phyloP scores from a whole-genome alignment of 169 alveolate species.

The Besnoitia besnoiti region DNA sequence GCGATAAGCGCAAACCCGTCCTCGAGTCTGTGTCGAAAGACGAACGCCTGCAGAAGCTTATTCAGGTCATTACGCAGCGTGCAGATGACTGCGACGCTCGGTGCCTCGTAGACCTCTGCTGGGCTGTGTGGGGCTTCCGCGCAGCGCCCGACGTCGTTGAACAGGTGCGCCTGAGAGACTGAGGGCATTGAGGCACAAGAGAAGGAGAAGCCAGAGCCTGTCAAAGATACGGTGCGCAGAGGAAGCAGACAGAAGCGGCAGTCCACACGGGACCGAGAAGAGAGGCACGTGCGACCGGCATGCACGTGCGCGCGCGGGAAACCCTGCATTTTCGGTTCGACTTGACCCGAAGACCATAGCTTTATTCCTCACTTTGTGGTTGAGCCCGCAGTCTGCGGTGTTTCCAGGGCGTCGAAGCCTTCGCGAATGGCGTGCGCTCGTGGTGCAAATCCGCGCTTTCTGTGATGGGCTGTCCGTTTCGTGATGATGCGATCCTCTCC shows the following conservation, averaged over 20 bases:
- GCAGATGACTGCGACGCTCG: conserved; percentile 39
- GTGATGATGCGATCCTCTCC: too few species aligned
- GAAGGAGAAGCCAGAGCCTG: not conserved
- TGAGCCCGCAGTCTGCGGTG: not conserved
- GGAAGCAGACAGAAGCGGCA: too few species aligned
- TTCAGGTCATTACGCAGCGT: not conserved
- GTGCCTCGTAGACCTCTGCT: not conserved
- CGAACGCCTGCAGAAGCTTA: conserved; percentile 21
- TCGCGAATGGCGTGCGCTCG: not conserved
- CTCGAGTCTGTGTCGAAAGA: not conserved
- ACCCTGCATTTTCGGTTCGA: not conserved
- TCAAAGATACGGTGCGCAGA: not conserved
- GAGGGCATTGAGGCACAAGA: not conserved
- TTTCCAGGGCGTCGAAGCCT: not conserved
- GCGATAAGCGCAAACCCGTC: not conserved
- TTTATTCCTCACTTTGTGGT: not conserved
- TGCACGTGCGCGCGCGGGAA: not conserved
- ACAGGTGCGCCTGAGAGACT: not conserved
- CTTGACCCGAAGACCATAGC: not conserved
- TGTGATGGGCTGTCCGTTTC: not conserved
- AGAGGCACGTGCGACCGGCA: not conserved
- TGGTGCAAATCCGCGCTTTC: not conserved
- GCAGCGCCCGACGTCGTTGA: not conserved
- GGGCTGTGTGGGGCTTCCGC: not conserved
- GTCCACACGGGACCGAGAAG: too few species aligned